Percentiles rank a stretch among this genome's conserved stretches.
These are phyloP conservation scores for Vishniacozyma victoriae DNA, from an alignment of 768 basidiomycete species.

Conservation along the genomic window DNA sequence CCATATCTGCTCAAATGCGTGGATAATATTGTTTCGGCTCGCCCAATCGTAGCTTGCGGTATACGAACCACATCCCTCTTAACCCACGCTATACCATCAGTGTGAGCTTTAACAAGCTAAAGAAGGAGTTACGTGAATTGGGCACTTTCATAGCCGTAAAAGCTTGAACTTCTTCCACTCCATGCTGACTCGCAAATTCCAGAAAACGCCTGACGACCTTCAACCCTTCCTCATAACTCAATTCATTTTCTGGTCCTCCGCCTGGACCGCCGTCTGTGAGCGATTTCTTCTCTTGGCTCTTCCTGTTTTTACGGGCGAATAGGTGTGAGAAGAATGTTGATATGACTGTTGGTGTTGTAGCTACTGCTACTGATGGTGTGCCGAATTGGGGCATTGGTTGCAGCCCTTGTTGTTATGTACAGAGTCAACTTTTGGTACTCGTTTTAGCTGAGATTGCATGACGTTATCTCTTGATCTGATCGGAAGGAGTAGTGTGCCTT, in stretches of 20 bases:
- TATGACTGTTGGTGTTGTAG: slow-evolving; percentile 43
- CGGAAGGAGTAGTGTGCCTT: too few species aligned
- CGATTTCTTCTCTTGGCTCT: slow-evolving; percentile 17
- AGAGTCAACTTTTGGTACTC: too few species aligned
- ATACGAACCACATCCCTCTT: slow-evolving; percentile 33
- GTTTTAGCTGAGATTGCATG: too few species aligned
- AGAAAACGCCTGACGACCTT: slow-evolving; percentile 45
- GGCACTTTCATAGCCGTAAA: slow-evolving; percentile 45
- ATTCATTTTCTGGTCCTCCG: slow-evolving; percentile 31
- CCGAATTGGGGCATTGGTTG: slow-evolving; percentile 28
- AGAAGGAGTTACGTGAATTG: slow-evolving; percentile 28
- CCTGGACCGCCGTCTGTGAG: slow-evolving; percentile 29
- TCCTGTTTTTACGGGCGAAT: slow-evolving; percentile 23
- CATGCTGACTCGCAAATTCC: slow-evolving; percentile 43
- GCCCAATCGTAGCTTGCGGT: slow-evolving; percentile 30
- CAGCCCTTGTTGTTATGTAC: too few species aligned
- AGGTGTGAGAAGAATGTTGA: slow-evolving; percentile 43
- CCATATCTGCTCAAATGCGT: slow-evolving; percentile 42
- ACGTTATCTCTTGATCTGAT: too few species aligned
- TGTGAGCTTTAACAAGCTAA: slow-evolving; percentile 5
- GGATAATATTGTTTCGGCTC: slow-evolving; percentile 36
- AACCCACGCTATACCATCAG: slow-evolving; percentile 36
- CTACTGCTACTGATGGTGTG: slow-evolving; percentile 22
- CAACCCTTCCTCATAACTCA: slow-evolving; percentile 46
- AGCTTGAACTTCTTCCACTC: slow-evolving; percentile 46